These are phyloP conservation scores for Monilinia fructicola DNA, from an alignment of 2,329 filamentous ascomycete genomes.

Conservation along the genomic window DNA sequence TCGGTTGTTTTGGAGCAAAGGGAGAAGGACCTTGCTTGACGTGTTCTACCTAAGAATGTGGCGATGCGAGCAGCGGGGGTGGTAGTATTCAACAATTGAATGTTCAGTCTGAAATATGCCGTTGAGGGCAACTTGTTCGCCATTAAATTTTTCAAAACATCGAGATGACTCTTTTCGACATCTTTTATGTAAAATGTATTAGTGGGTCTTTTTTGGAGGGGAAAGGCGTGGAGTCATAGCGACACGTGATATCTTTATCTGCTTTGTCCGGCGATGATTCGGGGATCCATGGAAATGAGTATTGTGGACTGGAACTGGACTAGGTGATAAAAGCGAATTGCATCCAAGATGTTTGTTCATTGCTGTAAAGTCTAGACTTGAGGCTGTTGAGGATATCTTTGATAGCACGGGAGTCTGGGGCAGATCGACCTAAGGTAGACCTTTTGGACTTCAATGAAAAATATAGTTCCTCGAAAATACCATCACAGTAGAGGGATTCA, in stretches of 20 bases:
- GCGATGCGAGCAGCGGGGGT: neutral
- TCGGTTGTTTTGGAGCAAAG: slow-evolving; percentile 14
- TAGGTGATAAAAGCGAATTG: too few species aligned
- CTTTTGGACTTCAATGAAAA: neutral
- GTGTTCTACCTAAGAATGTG: neutral
- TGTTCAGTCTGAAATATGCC: neutral
- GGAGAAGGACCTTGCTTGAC: slow-evolving; percentile 16
- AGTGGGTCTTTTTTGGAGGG: slow-evolving; percentile 5
- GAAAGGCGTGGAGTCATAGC: neutral
- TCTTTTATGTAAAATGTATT: neutral
- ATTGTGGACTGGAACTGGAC: neutral
- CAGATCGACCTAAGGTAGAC: neutral
- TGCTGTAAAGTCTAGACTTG: neutral
- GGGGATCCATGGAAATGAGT: neutral
- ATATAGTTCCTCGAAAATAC: too few species aligned
- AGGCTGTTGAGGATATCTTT: neutral
- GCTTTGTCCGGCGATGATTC: slow-evolving; percentile 12
- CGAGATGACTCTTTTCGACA: slow-evolving; percentile 14
- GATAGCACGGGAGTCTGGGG: neutral
- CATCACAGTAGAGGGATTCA: too few species aligned
- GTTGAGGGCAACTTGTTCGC: slow-evolving; percentile 11
- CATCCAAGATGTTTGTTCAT: neutral
- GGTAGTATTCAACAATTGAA: neutral
- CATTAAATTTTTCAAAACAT: neutral
- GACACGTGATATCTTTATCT: slow-evolving; percentile 2